Evolutionary conservation across 2,329 filamentous ascomycete genomes (phyloP), one percentile per base, ranked within the genome.

Genomic region (Thelonectria olida): DNA sequence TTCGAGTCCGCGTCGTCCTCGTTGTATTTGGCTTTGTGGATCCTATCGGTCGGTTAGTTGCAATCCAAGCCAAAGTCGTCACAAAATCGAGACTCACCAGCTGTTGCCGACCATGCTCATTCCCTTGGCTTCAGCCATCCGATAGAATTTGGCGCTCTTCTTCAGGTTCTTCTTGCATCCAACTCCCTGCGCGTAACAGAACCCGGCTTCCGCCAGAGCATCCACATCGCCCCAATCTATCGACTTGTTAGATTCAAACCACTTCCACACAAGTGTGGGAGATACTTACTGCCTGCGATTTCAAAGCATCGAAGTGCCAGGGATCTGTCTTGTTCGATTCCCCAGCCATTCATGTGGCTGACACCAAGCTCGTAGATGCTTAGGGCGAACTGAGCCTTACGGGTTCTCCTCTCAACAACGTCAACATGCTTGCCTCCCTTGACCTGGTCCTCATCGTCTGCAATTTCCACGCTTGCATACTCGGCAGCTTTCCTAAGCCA

Each of bases 101-200:
- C 93, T 97, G 76, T 98, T 98, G 56, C 96, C 96, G 58, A 97
- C 91, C 93, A 98, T 98, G 78, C 89, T 97, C 84, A 97, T 94
- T 7, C 96, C 96, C 79, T 96, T 96, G 22, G 90, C 89, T 76
- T 97, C 96, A 6, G 96, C 96, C 81, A 90, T 85, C 20, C 96
- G 90, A 76, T 98, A 98, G 72, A 96, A 93, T 63, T 88, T 91
- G 61, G 96, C 95, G 50, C 92, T 95, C 80, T 94, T 97, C 82
- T 93, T 97, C 74, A 97, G 82, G 74, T 98, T 92, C 79, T 98
- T 99, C 83, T 96, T 97, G 76, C 92, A 96, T 5, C 96, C 96
- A 54, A 97, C 83, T 8, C 94, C 96, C 75, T 98, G 90, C 1
- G 93, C 92, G 73, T 98, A 99, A 80, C 95, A 99, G 78, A 96